phyloP scores from a whole-genome alignment of 345 rosid genomes.

The Populus simonii region DNA sequence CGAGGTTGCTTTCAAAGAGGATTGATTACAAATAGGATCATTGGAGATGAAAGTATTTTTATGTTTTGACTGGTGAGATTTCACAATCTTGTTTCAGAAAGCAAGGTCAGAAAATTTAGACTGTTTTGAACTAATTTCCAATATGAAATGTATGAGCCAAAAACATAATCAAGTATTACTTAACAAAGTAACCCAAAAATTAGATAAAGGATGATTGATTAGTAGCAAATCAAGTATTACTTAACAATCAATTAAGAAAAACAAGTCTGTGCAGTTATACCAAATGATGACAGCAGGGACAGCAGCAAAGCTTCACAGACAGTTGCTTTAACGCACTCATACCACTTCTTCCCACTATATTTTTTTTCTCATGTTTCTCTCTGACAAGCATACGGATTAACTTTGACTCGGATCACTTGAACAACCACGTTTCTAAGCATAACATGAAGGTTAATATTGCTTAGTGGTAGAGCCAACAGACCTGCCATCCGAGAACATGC shows the following conservation, averaged over 20 bases:
- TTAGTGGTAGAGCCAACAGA: constrained; percentile 66
- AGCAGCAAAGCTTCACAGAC: constrained; percentile 75
- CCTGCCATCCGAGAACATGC: constrained; percentile 94
- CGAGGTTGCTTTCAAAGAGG: no score
- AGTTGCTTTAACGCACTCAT: constrained; percentile 95
- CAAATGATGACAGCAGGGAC: constrained; percentile 88
- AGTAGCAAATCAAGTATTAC: neutral
- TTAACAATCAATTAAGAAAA: neutral
- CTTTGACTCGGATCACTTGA: constrained; percentile 79
- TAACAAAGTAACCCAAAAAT: no score
- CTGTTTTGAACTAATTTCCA: no score
- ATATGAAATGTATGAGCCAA: no score
- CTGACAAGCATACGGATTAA: constrained; percentile 69
- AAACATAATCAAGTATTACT: no score
- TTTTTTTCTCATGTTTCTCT: constrained; percentile 84
- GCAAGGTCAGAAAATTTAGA: no score
- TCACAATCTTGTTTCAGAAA: no score
- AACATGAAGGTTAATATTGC: constrained; percentile 70
- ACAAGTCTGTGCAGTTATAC: constrained; percentile 23
- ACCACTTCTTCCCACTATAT: constrained; percentile 91
- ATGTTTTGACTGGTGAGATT: no score
- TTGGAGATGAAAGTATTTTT: no score
- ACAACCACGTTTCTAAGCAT: constrained; percentile 82
- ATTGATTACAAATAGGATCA: no score
- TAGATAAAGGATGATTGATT: no score